Conservation (phyloP, 441 rosid genomes). For the Erysimum pusillum region DNA sequence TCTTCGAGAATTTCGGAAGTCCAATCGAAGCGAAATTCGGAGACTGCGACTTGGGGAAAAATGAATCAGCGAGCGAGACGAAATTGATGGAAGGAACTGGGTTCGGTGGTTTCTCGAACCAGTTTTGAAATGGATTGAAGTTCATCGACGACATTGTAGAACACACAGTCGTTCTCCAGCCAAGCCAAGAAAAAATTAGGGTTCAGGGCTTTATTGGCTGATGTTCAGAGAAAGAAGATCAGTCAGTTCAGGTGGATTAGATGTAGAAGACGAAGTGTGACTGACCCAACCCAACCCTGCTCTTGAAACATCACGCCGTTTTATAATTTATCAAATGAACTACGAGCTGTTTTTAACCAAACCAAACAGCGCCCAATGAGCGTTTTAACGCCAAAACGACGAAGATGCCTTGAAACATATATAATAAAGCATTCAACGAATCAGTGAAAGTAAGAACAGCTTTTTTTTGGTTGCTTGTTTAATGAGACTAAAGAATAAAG, state of each 20-base stretch:
- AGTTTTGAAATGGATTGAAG: constrained; percentile 79
- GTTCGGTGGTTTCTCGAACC: constrained; percentile 81
- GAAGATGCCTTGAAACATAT: not conserved
- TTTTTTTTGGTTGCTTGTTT: constrained; percentile 25
- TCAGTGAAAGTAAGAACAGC: constrained; percentile 2
- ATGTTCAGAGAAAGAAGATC: not conserved
- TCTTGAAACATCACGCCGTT: constrained; percentile 20
- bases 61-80: constrained; percentile 50
- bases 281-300: not conserved
- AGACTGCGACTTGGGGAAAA: constrained; percentile 44
- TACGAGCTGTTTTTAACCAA: not conserved
- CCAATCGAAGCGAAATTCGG: constrained; percentile 69
- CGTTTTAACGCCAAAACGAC: constrained; percentile 2
- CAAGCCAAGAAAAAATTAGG: constrained; percentile 14
- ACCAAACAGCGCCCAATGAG: not conserved
- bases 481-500: constrained; percentile 28
- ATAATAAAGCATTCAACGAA: not conserved
- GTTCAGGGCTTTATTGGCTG: constrained; percentile 36
- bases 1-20: constrained; percentile 45
- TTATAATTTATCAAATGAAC: not conserved
- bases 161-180: constrained; percentile 3
- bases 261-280: constrained; percentile 39
- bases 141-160: constrained; percentile 69
- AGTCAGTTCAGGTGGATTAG: constrained; percentile 34
- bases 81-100: constrained; percentile 67